phyloP scores from a whole-genome alignment of 345 rosid species.

The Aethionema arabicum region DNA sequence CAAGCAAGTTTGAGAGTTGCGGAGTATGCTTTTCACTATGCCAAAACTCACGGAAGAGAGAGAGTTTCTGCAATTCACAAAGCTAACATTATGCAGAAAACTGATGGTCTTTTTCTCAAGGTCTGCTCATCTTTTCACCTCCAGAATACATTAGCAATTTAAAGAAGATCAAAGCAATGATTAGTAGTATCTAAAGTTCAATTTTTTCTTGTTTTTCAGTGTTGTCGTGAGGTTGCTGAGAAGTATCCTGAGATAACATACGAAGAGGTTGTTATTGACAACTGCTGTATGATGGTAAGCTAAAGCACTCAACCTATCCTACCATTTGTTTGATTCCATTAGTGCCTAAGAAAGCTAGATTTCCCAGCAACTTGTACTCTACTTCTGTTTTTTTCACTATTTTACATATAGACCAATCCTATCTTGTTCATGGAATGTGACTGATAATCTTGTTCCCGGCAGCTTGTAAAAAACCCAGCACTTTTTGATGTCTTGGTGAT shows the following conservation, averaged over 20 bases:
- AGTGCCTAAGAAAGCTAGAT: neutral
- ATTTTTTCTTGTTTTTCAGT: constrained; percentile 44
- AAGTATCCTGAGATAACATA: constrained; percentile 92
- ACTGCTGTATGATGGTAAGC: constrained; percentile 99
- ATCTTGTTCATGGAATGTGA: constrained; percentile 12
- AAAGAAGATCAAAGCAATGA: neutral
- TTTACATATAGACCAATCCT: neutral
- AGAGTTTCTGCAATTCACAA: constrained; percentile 98
- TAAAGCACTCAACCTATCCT: neutral
- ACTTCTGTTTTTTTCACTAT: neutral
- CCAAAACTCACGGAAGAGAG: constrained; percentile 91
- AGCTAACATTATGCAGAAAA: constrained; percentile 99
- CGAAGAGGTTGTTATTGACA: constrained; percentile 99
- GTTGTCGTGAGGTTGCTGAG: constrained; percentile 99
- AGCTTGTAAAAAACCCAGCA: constrained; percentile 99
- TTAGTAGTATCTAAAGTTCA: neutral
- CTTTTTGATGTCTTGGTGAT: constrained; percentile 98
- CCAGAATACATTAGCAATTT: neutral
- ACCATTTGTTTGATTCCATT: neutral
- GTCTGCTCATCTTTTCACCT: constrained; percentile 33
- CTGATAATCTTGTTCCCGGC: constrained; percentile 30
- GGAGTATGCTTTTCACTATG: constrained; percentile 96
- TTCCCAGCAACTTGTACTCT: constrained; percentile 6
- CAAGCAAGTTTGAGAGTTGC: constrained; percentile 99
- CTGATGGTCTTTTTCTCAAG: constrained; percentile 98